These are phyloP conservation scores for Penicillium fuscoglaucum DNA, from an alignment of 2,329 filamentous ascomycete genomes.

Conservation along the genomic window DNA sequence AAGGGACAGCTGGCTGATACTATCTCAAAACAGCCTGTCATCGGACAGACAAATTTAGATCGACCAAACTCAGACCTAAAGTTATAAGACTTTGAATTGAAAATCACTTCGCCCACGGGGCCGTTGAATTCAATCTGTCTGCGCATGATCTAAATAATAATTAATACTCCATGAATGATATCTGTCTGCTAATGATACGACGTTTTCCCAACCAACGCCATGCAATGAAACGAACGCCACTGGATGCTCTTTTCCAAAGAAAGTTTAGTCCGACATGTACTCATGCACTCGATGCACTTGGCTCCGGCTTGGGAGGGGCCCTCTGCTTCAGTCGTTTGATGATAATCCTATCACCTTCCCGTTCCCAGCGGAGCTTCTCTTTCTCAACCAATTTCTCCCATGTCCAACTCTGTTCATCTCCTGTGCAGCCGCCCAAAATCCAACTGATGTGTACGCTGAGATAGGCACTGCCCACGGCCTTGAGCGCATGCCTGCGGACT, in stretches of 20 bases:
- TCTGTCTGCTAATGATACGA: slow-evolving; percentile 13
- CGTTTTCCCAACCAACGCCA: slow-evolving; percentile 22
- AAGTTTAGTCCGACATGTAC: slow-evolving; percentile 1
- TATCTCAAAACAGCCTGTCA: slow-evolving; percentile 61
- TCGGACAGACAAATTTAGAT: slow-evolving; percentile 63
- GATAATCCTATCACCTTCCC: slow-evolving; percentile 70
- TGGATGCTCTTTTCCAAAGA: slow-evolving; percentile 8
- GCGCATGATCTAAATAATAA: slow-evolving; percentile 17
- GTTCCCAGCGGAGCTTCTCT: slow-evolving; percentile 81
- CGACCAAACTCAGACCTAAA: slow-evolving; percentile 75
- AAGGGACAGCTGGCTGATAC: slow-evolving; percentile 72
- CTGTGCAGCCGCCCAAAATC: slow-evolving; percentile 57
- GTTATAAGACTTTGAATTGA: slow-evolving; percentile 50
- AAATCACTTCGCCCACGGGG: slow-evolving; percentile 1
- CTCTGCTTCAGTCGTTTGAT: slow-evolving; percentile 60
- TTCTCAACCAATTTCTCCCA: slow-evolving; percentile 70
- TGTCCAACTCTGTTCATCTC: slow-evolving; percentile 44
- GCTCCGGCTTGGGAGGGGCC: slow-evolving; percentile 22
- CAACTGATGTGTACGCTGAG: slow-evolving; percentile 72
- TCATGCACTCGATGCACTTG: slow-evolving; percentile 9
- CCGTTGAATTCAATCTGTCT: slow-evolving; percentile 14
- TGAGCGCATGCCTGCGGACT: slow-evolving; percentile 75
- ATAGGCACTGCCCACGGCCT: slow-evolving; percentile 83
- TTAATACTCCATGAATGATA: slow-evolving; percentile 8
- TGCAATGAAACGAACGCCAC: slow-evolving; percentile 20